Percentiles rank a stretch among this genome's conserved stretches.
These are phyloP conservation scores for Didymella exigua DNA, from an alignment of 2,329 filamentous ascomycete genomes.

Conservation along the genomic window DNA sequence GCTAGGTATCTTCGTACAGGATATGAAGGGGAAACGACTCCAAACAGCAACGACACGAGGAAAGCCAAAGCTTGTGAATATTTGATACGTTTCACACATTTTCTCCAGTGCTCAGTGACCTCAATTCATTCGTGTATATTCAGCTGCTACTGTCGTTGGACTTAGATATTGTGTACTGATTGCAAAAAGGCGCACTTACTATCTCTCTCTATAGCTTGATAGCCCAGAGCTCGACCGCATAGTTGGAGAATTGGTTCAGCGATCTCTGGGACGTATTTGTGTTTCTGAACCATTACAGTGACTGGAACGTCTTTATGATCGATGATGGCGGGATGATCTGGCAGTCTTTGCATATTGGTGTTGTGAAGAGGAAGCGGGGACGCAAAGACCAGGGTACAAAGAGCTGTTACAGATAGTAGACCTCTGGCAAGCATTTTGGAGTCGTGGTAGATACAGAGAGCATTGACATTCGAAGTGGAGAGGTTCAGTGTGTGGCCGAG, in stretches of 20 bases:
- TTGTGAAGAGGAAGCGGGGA: constrained; percentile 10
- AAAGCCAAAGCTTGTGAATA: neutral
- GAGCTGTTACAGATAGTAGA: neutral
- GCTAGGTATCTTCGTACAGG: neutral
- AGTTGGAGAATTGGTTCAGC: neutral
- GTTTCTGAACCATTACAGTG: neutral
- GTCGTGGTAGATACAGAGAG: neutral
- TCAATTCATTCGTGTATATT: neutral
- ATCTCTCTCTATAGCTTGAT: neutral
- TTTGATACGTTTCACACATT: neutral
- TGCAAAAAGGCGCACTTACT: no score
- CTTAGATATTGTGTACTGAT: neutral
- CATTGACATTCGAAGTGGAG: no score
- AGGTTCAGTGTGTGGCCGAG: neutral
- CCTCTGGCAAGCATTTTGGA: neutral
- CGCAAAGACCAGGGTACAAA: neutral
- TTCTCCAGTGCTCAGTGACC: neutral
- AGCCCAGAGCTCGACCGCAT: neutral
- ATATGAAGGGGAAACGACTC: neutral
- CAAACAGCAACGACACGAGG: neutral
- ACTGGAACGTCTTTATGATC: neutral
- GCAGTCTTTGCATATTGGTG: constrained; percentile 13
- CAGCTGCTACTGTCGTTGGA: neutral
- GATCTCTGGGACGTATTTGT: constrained; percentile 10
- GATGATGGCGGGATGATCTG: constrained; percentile 6